A percentile compares a stretch with the other conserved stretches of the same genome.
Evolutionary conservation across 495 filamentous ascomycete genomes (phyloP).

Genomic region (Pseudomonodictys pantanalensis): DNA sequence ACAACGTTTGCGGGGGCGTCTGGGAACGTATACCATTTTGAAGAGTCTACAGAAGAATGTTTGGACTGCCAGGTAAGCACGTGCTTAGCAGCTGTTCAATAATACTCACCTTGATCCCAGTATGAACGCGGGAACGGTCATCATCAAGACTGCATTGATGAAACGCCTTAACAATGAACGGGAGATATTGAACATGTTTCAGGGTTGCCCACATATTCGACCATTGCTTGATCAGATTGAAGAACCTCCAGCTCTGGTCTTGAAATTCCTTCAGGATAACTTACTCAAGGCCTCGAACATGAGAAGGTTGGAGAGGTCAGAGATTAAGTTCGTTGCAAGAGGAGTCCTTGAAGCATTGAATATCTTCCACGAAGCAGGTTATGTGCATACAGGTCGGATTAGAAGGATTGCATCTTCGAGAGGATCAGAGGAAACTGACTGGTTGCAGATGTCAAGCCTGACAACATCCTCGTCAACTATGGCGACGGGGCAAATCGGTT

Average conservation of each 20-base stretch:
- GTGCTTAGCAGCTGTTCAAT: not conserved
- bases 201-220: not conserved
- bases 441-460: slow-evolving; percentile 43
- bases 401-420: not conserved
- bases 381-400: not conserved
- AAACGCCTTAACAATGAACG: not conserved
- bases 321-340: not conserved
- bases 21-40: not conserved
- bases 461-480: slow-evolving; percentile 47
- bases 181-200: not conserved
- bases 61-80: not conserved
- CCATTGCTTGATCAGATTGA: not conserved
- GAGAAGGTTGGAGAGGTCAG: not conserved
- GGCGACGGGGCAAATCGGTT: slow-evolving; percentile 38
- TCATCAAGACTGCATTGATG: not conserved
- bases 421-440: not conserved
- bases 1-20: not conserved
- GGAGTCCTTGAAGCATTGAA: not conserved
- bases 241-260: not conserved
- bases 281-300: not conserved
- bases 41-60: not conserved
- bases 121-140: not conserved
- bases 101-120: not conserved
- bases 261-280: slow-evolving; percentile 1
- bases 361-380: not conserved